A percentile compares a stretch with the other conserved stretches of the same genome.
Evolutionary conservation across 2,329 filamentous ascomycete species (phyloP).

Genomic region (Diaporthe sp.): DNA sequence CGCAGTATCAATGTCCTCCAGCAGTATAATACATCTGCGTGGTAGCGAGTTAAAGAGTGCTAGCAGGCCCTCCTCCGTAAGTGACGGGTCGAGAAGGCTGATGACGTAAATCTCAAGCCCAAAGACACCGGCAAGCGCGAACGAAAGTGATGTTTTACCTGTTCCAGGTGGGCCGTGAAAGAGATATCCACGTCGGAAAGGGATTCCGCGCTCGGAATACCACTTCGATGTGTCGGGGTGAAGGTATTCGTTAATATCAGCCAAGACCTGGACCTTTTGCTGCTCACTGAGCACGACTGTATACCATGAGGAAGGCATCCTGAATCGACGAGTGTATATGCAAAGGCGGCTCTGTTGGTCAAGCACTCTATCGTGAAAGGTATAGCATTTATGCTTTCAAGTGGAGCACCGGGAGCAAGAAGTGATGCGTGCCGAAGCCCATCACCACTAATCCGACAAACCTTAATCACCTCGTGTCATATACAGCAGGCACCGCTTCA

Average conservation of each 20-base stretch:
- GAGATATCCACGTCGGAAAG: constrained; percentile 80
- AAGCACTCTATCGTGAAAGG: too few relatives aligned
- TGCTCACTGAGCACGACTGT: constrained; percentile 78
- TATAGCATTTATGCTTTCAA: too few relatives aligned
- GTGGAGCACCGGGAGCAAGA: too few relatives aligned
- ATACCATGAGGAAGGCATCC: too few relatives aligned
- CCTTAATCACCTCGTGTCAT: too few relatives aligned
- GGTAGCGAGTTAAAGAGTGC: constrained; percentile 71
- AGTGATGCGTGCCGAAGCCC: too few relatives aligned
- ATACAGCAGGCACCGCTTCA: too few relatives aligned
- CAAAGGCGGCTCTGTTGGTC: too few relatives aligned
- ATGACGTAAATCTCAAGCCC: constrained; percentile 75
- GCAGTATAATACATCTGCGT: too few relatives aligned
- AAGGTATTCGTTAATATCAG: constrained; percentile 82
- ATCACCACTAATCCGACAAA: too few relatives aligned
- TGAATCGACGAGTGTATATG: too few relatives aligned
- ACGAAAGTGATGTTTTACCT: constrained; percentile 76
- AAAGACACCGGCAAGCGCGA: constrained; percentile 73
- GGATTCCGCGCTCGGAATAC: constrained; percentile 81
- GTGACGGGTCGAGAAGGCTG: constrained; percentile 65
- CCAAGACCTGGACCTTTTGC: constrained; percentile 73
- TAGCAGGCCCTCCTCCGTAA: constrained; percentile 71
- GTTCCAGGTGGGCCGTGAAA: constrained; percentile 82
- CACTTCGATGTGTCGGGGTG: constrained; percentile 75
- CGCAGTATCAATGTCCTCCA: too few relatives aligned